Base-by-base conservation (phyloP, 2,329 filamentous ascomycete species). In the Penicillium rolfsii region DNA sequence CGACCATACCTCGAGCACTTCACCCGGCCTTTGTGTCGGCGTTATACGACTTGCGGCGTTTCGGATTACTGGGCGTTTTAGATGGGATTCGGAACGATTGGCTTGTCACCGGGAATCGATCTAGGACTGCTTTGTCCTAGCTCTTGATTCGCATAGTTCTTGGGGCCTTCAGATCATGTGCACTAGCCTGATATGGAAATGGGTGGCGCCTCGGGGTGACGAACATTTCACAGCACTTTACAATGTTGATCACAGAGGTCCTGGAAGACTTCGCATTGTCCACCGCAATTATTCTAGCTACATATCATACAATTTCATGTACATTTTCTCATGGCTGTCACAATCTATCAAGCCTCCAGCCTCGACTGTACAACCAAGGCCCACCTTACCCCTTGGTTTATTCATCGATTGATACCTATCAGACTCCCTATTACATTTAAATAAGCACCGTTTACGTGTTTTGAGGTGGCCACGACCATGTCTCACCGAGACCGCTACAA, bases 91-190 rank as follows among this genome's bases (percentile, higher is more conserved):
- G 30, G 30, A 22, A 35, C 48, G 28, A 33, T 22, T 22, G 48
- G 48, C 28, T 30, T 50, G 35, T n/a, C 5, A 12, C 9, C n/a
- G 30, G 16, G 48, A 36, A 36, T 36, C 35, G 35, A 50, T 26
- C 3, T n/a, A 22, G n/a, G 48, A n/a, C 48, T 35, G 12, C 3
- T 9, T 9, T 2, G n/a, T 22, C 30, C 38, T 45, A 30, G n/a
- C 33, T 52, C 43, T 57, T 43, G 41, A 48, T 56, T 40, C 64
- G 57, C 57, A 65, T 60, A 50, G 57, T 41, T 40, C 40, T 60
- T 41, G 57, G 48, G 66, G 69, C 62, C 62, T 68, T 60, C 57
- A 59, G 61, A 64, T 53, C 59, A 64, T 71, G 71, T 73, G 72
- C 58, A 73, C 70, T 66, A 56, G 54, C 64, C 63, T 59, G 52